Percentiles rank a stretch among this genome's conserved stretches.
Conservation (phyloP, 2,329 filamentous ascomycete genomes). For the Bipolaris zeicola region DNA sequence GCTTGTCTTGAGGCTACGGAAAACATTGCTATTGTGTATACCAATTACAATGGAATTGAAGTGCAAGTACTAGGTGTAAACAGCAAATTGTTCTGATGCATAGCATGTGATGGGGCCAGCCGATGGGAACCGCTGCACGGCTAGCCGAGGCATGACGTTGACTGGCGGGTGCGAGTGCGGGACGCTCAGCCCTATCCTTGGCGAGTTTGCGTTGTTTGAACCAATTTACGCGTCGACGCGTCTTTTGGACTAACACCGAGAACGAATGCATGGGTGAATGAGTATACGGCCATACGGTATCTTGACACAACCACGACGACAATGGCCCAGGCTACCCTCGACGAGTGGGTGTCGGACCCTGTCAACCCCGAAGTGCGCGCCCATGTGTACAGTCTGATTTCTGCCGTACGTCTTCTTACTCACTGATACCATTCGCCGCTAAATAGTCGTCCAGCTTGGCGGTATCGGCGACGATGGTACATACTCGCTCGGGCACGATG, state of each 20-base stretch:
- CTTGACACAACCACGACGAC: conserved; percentile 34
- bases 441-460: conserved; percentile 69
- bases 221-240: conserved; percentile 46
- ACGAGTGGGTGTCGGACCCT: conserved; percentile 53
- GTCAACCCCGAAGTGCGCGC: conserved; percentile 93
- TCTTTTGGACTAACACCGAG: conserved; percentile 21
- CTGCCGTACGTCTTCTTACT: conserved; percentile 68
- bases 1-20: conserved; percentile 38
- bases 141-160: conserved; percentile 32
- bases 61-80: not conserved
- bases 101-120: conserved; percentile 29
- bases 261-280: too few species aligned
- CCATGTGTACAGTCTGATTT: conserved; percentile 90
- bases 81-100: not conserved
- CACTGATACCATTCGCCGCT: conserved; percentile 10
- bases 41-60: not conserved
- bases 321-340: conserved; percentile 48
- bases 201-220: conserved; percentile 33
- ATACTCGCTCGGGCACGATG: conserved; percentile 92
- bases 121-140: conserved; percentile 32
- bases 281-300: too few species aligned
- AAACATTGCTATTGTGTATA: conserved; percentile 43
- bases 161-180: conserved; percentile 7
- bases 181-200: conserved; percentile 21
- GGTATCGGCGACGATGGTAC: conserved; percentile 79